Base-by-base conservation (phyloP, 192 early-diverging fungal genomes). In the Coemansia sp. region DNA sequence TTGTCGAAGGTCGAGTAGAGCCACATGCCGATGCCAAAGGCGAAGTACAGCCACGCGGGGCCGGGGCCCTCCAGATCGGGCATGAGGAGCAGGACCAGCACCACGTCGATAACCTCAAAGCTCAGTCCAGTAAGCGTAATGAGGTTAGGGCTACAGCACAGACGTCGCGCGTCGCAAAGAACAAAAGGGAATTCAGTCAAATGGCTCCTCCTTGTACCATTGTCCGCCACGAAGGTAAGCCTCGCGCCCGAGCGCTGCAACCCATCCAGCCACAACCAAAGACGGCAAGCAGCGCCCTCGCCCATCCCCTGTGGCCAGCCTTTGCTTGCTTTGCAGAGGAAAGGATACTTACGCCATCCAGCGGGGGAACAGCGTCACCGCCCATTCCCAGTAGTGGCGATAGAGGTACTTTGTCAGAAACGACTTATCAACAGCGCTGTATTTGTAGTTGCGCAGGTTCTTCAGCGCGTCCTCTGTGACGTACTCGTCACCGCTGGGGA, bases 1-100 rank as follows among this genome's bases (percentile, higher is more conserved):
- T 91, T 91, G 54, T 91, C 89, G 76, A 91, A 89, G 39, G 89
- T 91, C 46, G 86, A 88, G 54, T 91, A 91, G 38, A 91, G 67
- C 89, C 89, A 91, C 52, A 91, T 65, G 34, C 87, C 85, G 22
- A 82, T 70, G 2, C 85, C 79, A 70, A 83, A 88, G 60, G 84
- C 87, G 53, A 75, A 80, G 42, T 68, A 75, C n/a, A 90, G 47
- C 87, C 86, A 90, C 33, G 66, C 38, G 12, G 88, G 84, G 14
- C 78, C 85, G 5, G 84, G 83, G 1, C 79, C 79, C 27, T 66
- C 76, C 33, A 87, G 69, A 56, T 86, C 82, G 27, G 86, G 83
- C 51, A 80, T 78, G 44, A 73, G 84, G 44, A 86, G 57, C 39
- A 79, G 66, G 26, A 86, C 79, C n/a, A 83, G 40, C n/a, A 81